Percentiles rank a stretch among this genome's conserved stretches.
phyloP scores from a whole-genome alignment of 176 grass and related monocot genomes.

The Lolium rigidum region DNA sequence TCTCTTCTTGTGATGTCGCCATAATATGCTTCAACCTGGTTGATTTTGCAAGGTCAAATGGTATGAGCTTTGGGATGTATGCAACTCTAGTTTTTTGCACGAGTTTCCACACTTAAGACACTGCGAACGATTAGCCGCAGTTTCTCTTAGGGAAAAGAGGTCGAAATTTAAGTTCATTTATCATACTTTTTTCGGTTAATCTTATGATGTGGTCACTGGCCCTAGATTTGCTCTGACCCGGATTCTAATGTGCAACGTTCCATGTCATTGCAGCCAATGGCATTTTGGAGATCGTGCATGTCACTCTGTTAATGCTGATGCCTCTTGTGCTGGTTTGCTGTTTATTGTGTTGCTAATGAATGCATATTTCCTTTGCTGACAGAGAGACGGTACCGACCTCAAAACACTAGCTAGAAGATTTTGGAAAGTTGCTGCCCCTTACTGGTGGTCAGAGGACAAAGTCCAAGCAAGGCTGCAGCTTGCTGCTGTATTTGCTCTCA shows the following conservation, averaged over 20 bases:
- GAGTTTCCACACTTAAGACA: background rate
- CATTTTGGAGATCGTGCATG: background rate
- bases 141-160: background rate
- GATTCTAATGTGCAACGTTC: background rate
- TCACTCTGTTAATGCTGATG: background rate
- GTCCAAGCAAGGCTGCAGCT: slow-evolving; percentile 86
- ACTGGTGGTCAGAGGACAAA: slow-evolving; percentile 96
- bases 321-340: background rate
- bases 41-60: background rate
- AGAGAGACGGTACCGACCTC: slow-evolving; percentile 66
- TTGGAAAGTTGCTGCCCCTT: slow-evolving; percentile 93
- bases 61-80: background rate
- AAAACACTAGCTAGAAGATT: slow-evolving; percentile 79
- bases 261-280: background rate
- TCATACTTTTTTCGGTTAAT: background rate
- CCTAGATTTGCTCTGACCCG: slow-evolving; percentile 10
- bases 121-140: background rate
- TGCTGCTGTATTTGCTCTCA: slow-evolving; percentile 83
- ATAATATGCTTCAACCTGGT: background rate
- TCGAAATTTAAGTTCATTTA: background rate
- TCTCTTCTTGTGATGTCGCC: background rate
- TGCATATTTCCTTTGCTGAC: slow-evolving; percentile 6
- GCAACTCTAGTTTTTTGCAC: background rate
- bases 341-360: slow-evolving; percentile 20
- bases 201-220: background rate